phyloP scores from a whole-genome alignment of 495 filamentous ascomycete genomes.

The Friedmanniomyces endolithicus region DNA sequence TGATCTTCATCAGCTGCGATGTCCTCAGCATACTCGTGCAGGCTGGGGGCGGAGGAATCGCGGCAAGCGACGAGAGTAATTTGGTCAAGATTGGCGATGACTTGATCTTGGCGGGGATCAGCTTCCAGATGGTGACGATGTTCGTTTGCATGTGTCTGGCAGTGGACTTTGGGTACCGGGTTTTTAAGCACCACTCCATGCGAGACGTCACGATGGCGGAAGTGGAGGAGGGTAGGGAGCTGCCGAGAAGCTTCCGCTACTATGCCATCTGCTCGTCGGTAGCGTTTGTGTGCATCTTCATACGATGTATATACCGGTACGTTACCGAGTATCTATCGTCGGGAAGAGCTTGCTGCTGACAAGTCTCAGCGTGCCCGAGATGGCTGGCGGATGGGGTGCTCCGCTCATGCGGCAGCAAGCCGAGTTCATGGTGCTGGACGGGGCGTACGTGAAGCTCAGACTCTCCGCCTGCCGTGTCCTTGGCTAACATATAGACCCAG shows the following conservation, averaged over 20 bases:
- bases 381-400: slow-evolving; percentile 17
- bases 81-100: slow-evolving; percentile 21
- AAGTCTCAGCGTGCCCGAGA: slow-evolving; percentile 11
- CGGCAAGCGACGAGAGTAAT: slow-evolving; percentile 15
- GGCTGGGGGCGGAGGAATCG: slow-evolving; percentile 37
- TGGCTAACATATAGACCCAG: slow-evolving; percentile 4
- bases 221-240: neutral
- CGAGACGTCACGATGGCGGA: neutral
- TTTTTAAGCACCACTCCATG: neutral
- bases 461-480: neutral
- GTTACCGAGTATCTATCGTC: neutral
- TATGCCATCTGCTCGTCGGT: slow-evolving; percentile 6
- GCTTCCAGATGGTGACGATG: slow-evolving; percentile 28
- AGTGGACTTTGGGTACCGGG: slow-evolving; percentile 24
- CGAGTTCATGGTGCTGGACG: slow-evolving; percentile 17
- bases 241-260: slow-evolving; percentile 6
- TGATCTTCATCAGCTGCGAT: slow-evolving; percentile 44
- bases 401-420: slow-evolving; percentile 13
- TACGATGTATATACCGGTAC: slow-evolving; percentile 20
- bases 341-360: neutral
- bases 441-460: slow-evolving; percentile 1
- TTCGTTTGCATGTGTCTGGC: slow-evolving; percentile 26
- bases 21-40: slow-evolving; percentile 40
- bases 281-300: slow-evolving; percentile 18
- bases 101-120: slow-evolving; percentile 27